Evolutionary conservation across 73 alveolate genomes (phyloP).

Genomic region (Breviolum minutum): DNA sequence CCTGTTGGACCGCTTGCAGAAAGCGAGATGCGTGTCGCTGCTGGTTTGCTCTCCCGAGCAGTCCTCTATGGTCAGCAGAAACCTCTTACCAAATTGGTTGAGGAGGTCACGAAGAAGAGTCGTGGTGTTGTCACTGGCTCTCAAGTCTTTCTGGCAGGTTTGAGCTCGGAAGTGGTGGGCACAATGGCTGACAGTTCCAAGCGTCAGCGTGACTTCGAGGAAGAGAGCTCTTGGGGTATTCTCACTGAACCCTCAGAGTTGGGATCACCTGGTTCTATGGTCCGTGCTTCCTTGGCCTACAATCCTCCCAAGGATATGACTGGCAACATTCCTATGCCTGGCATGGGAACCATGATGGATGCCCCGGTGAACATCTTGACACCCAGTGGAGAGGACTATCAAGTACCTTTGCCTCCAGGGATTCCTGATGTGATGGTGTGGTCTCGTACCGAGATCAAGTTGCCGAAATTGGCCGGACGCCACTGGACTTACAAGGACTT

Average conservation of each 20-base stretch:
- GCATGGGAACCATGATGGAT: neutral
- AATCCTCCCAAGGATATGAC: neutral
- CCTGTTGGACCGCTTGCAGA: neutral
- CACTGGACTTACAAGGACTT: neutral
- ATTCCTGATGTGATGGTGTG: neutral
- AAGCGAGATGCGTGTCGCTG: neutral
- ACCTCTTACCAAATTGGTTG: neutral
- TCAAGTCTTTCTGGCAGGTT: neutral
- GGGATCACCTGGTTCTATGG: neutral
- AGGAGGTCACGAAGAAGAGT: neutral
- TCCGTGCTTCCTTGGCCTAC: neutral
- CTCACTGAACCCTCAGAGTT: neutral
- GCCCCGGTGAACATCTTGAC: neutral
- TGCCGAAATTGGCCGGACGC: neutral
- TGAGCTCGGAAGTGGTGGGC: neutral
- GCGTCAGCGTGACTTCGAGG: neutral
- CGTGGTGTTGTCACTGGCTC: neutral
- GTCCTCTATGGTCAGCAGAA: neutral
- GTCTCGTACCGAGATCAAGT: neutral
- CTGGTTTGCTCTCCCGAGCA: neutral
- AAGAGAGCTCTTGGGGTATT: neutral
- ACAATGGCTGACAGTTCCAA: slow-evolving; percentile 1
- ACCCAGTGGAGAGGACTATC: neutral
- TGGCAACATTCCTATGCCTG: neutral
- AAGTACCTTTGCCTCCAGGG: neutral